Evolutionary conservation across 345 rosid genomes (phyloP), one percentile per base, ranked within the genome.

Genomic region (Populus ilicifolia): DNA sequence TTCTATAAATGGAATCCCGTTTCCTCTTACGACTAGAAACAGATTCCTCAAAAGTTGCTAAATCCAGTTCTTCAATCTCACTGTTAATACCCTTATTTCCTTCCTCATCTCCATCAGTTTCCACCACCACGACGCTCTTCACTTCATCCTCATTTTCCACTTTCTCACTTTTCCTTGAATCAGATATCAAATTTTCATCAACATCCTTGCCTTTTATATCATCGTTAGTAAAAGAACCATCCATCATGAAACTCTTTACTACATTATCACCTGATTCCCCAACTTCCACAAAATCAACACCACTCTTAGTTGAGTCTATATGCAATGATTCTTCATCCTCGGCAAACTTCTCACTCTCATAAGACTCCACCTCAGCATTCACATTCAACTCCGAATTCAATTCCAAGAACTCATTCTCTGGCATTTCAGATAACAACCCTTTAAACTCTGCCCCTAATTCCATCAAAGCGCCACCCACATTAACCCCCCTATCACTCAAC

Each of bases 11-110:
- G 72, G 90, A 82, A 44, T 86, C 88, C 44, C 85, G 84, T 70
- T 88, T 91, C 80, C 95, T 89, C 84, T 91, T 91, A 65, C 54
- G 73, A 44, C 77, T 23, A 12, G 77, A 77, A 52, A 20, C 16
- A 4, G 73, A 75, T 67, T 74, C 82, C 48, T 64, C 67, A 48
- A 16, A 17, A 64, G 36, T 70, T 54, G 65, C 77, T 2, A 41
- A 65, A 73, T 79, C 84, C 38, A 68, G 25, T 46, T 70, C 76
- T 77, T 72, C 50, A 35, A 56, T 69, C 80, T 75, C 80, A 61
- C 43, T 67, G 29, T 67, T 77, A 14, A 75, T 71, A 41, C 46
- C 76, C 14, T 65, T 70, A 13, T 41, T 56, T 44, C 66, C 23
- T 43, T 68, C 36, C 69, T 77, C 70, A 12, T 64, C 11, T 66